phyloP scores from a whole-genome alignment of 371 early-diverging fungal species.

The Mortierella sp. region DNA sequence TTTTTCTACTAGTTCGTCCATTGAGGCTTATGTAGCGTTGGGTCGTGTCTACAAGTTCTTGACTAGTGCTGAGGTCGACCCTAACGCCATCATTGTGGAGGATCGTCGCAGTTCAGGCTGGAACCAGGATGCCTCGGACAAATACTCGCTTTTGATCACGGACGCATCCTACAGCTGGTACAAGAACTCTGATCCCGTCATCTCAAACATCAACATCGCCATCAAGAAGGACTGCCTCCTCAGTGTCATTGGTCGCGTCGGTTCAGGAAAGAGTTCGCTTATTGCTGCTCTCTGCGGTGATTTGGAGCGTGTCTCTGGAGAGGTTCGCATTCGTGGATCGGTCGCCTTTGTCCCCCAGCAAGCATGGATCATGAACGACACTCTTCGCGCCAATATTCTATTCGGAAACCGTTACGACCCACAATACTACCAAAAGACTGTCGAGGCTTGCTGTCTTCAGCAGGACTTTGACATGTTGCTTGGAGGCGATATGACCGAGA shows the following conservation, averaged over 20 bases:
- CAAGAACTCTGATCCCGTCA: constrained; percentile 62
- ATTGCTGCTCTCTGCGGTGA: constrained; percentile 90
- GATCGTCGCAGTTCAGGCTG: constrained; percentile 40
- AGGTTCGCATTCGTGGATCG: constrained; percentile 80
- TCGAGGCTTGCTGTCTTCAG: constrained; percentile 69
- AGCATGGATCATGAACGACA: constrained; percentile 96
- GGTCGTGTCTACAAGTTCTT: constrained; percentile 86
- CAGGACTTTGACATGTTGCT: constrained; percentile 85
- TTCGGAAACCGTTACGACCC: constrained; percentile 90
- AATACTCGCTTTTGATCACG: constrained; percentile 45
- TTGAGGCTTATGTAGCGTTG: constrained; percentile 91
- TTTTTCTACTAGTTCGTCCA: constrained; percentile 69
- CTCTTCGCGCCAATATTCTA: constrained; percentile 91
- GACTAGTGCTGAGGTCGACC: constrained; percentile 82
- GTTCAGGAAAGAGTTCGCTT: constrained; percentile 89
- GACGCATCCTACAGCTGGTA: constrained; percentile 75
- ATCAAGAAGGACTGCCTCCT: constrained; percentile 76
- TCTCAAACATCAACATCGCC: constrained; percentile 76
- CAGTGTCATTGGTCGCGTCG: constrained; percentile 91
- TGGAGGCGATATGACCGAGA: constrained; percentile 92
- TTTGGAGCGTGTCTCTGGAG: constrained; percentile 80
- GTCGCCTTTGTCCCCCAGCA: constrained; percentile 93
- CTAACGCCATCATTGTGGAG: constrained; percentile 66
- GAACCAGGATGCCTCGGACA: constrained; percentile 59
- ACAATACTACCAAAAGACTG: constrained; percentile 78